Evolutionary conservation across 2,329 filamentous ascomycete species (phyloP).

Genomic region (Colletotrichum falcatum): DNA sequence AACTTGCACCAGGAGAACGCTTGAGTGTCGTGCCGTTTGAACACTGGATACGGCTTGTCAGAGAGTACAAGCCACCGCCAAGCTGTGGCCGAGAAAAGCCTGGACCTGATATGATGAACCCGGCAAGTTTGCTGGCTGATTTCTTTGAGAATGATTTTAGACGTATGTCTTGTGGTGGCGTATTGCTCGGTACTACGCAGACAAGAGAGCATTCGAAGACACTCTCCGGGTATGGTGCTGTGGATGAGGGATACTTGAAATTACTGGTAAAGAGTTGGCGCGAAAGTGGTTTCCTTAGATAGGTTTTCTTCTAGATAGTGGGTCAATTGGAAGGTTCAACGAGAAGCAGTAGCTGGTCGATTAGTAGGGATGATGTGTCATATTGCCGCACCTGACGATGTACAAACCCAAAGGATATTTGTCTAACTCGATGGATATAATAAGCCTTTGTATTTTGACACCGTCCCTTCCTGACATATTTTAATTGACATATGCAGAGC

Average conservation of each 20-base stretch:
- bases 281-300: neutral
- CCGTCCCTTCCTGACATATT: no score
- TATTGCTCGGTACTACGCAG: neutral
- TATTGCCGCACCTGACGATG: no score
- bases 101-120: slow-evolving; percentile 1
- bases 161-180: neutral
- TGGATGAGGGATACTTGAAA: neutral
- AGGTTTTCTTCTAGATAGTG: no score
- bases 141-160: neutral
- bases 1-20: neutral
- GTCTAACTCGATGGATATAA: no score
- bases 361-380: no score
- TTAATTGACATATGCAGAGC: no score
- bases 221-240: neutral
- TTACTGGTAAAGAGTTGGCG: neutral
- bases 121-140: neutral
- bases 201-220: neutral
- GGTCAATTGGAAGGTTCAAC: no score
- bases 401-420: no score
- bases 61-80: neutral
- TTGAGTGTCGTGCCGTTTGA: neutral
- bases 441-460: no score
- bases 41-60: neutral
- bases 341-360: no score
- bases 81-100: neutral